These are phyloP conservation scores for Gossypium mustelinum DNA, from an alignment of 345 rosid genomes.

Conservation along the genomic window DNA sequence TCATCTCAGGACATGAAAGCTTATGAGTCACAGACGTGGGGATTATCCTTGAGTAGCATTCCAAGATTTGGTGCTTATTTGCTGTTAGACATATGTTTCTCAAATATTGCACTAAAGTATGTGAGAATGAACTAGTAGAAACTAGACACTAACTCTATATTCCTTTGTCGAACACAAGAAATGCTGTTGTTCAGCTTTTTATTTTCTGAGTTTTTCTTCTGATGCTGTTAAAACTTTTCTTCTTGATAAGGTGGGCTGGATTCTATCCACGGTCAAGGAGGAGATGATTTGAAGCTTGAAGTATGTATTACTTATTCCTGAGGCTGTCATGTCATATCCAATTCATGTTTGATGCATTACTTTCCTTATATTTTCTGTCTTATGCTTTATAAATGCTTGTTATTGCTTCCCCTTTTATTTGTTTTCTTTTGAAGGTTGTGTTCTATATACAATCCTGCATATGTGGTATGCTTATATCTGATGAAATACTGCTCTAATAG, in stretches of 20 bases:
- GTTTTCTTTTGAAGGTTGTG: not conserved
- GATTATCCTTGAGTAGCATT: not conserved
- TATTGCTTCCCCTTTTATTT: not conserved
- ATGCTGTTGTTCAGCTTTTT: not conserved
- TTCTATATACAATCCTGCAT: constrained; percentile 5
- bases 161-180: not conserved
- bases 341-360: constrained; percentile 5
- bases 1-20: not conserved
- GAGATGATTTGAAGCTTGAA: constrained; percentile 54
- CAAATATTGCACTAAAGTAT: not conserved
- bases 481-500: constrained; percentile 36
- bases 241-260: constrained; percentile 52
- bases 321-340: not conserved
- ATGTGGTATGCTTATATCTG: constrained; percentile 16
- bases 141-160: not conserved
- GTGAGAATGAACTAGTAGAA: not conserved
- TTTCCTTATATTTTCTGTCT: constrained; percentile 1
- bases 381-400: not conserved
- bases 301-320: constrained; percentile 42
- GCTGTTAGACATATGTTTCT: not conserved
- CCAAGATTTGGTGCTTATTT: not conserved
- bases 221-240: constrained; percentile 13
- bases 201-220: constrained; percentile 5
- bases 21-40: not conserved
- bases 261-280: constrained; percentile 30